phyloP scores from a whole-genome alignment of 2,329 filamentous ascomycete species.

The Trichoderma asperellum region DNA sequence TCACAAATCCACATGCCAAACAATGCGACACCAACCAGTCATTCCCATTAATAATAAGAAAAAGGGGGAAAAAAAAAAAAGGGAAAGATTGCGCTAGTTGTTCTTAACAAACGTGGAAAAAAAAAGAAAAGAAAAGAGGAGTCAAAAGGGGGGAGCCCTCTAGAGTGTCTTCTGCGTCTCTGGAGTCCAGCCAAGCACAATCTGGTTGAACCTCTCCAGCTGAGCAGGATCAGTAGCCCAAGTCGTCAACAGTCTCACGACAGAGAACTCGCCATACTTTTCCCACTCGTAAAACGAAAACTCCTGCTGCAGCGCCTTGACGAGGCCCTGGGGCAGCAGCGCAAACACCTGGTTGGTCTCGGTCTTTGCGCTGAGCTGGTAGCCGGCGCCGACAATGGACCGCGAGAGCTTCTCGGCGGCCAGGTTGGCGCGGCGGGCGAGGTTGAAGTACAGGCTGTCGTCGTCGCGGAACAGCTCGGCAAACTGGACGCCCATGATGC shows the following conservation, averaged over 20 bases:
- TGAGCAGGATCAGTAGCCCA: slow-evolving; percentile 53
- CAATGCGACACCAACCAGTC: neutral
- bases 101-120: neutral
- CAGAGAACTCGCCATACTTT: slow-evolving; percentile 43
- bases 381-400: slow-evolving; percentile 49
- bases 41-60: neutral
- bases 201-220: slow-evolving; percentile 45
- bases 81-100: neutral
- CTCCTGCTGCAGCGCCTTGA: slow-evolving; percentile 46
- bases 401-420: slow-evolving; percentile 50
- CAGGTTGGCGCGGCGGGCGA: slow-evolving; percentile 50
- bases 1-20: neutral
- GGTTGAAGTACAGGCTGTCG: slow-evolving; percentile 50
- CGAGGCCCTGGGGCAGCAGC: slow-evolving; percentile 45
- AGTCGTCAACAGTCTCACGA: slow-evolving; percentile 53
- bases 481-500: slow-evolving; percentile 55
- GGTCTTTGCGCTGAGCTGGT: slow-evolving; percentile 48
- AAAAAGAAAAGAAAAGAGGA: neutral
- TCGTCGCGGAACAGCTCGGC: slow-evolving; percentile 49
- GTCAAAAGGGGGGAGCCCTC: neutral
- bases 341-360: slow-evolving; percentile 59
- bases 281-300: slow-evolving; percentile 57
- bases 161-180: neutral
- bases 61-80: neutral
- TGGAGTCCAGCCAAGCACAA: slow-evolving; percentile 35